These are phyloP conservation scores for Rhizopus arrhizus DNA, from an alignment of 371 early-diverging fungal species.

Conservation along the genomic window DNA sequence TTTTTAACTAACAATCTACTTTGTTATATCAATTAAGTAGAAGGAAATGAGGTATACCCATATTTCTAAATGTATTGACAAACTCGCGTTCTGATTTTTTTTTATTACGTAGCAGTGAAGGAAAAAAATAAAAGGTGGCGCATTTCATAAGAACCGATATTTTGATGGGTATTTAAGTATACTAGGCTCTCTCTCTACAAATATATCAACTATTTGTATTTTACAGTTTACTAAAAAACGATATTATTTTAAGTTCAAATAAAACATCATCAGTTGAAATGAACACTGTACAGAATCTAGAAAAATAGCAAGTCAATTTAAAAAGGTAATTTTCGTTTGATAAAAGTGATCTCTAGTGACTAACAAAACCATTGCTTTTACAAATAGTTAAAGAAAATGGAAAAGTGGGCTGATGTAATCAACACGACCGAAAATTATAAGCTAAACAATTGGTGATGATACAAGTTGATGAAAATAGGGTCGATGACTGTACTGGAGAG, in stretches of 20 bases:
- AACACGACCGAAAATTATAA: conserved; percentile 10
- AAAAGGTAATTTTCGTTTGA: conserved; percentile 23
- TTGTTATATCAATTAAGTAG: conserved; percentile 18
- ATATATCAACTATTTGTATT: conserved; percentile 23
- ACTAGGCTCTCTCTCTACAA: conserved; percentile 21
- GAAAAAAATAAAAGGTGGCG: conserved; percentile 18
- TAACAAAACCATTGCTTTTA: conserved; percentile 21
- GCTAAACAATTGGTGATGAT: conserved; percentile 20
- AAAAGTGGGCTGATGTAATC: conserved; percentile 9
- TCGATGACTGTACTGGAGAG: conserved; percentile 23
- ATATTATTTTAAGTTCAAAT: conserved; percentile 13
- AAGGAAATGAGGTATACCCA: conserved; percentile 18
- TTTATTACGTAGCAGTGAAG: conserved; percentile 9
- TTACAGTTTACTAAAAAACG: conserved; percentile 16
- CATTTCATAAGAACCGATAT: conserved; percentile 17
- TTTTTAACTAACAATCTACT: conserved; percentile 18
- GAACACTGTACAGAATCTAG: conserved; percentile 13
- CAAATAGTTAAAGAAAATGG: conserved; percentile 12
- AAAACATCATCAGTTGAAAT: conserved; percentile 11
- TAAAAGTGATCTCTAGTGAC: conserved; percentile 26
- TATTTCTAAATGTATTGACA: conserved; percentile 15
- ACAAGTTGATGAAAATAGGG: conserved; percentile 15
- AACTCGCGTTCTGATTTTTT: conserved; percentile 17
- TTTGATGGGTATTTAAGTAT: conserved; percentile 21
- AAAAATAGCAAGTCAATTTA: conserved; percentile 24